These are phyloP conservation scores for Primulina huaijiensis DNA, from an alignment of 257 asterid genomes.

Conservation along the genomic window DNA sequence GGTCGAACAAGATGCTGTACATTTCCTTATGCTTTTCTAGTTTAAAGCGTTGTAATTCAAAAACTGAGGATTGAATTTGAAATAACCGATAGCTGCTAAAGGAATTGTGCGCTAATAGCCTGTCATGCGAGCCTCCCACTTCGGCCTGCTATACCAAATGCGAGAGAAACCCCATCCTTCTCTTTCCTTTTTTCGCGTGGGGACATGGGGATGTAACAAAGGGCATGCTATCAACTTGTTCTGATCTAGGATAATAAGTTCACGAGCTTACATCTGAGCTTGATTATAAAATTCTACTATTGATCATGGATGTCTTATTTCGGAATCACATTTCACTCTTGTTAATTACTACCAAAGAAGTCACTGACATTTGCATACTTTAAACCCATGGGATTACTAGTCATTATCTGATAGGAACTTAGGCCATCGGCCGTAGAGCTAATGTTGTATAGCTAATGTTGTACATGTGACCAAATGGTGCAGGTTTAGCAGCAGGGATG, in stretches of 20 bases:
- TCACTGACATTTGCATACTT: no score
- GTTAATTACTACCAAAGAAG: background rate
- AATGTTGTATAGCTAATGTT: background rate
- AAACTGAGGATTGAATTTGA: background rate
- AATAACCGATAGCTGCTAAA: background rate
- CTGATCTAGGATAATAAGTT: no score
- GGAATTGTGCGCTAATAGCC: background rate
- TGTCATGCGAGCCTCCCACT: no score
- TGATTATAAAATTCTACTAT: background rate
- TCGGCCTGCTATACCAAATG: no score
- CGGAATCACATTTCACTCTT: background rate
- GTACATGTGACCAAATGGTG: background rate
- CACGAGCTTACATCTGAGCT: background rate
- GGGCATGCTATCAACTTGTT: no score
- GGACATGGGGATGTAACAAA: no score
- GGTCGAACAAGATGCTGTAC: background rate
- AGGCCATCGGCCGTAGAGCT: background rate
- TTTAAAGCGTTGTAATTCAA: no score
- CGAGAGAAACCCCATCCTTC: no score
- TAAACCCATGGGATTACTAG: background rate
- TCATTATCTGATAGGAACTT: no score
- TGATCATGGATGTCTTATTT: no score
- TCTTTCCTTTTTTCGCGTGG: no score
- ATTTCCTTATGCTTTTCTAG: no score
- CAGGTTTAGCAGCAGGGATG: constrained; percentile 91